phyloP scores from a whole-genome alignment of 164 flowering plant species.

The Magnolia changhungtana region DNA sequence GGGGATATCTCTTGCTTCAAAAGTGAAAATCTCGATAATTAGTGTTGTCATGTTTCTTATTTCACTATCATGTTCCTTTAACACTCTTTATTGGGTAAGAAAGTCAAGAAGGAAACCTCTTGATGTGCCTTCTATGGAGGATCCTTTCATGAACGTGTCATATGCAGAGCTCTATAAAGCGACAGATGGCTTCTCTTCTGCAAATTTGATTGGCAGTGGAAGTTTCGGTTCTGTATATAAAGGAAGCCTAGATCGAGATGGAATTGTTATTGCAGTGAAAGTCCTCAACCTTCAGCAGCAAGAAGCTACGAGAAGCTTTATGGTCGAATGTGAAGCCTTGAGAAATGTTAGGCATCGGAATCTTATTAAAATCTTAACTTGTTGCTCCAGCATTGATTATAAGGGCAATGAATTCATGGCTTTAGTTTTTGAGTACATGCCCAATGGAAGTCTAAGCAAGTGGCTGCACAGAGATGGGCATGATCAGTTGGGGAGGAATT shows the following conservation, averaged over 20 bases:
- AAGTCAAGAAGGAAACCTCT: background rate
- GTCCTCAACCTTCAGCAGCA: conserved; percentile 6
- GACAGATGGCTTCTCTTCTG: background rate
- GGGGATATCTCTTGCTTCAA: background rate
- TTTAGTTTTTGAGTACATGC: conserved; percentile 9
- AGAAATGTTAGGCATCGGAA: conserved; percentile 6
- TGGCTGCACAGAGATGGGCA: background rate
- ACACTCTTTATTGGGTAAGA: background rate
- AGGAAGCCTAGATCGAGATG: background rate
- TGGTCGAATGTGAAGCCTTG: conserved; percentile 12
- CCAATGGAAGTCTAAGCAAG: conserved; percentile 2
- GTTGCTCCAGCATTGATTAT: background rate
- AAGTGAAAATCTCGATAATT: background rate
- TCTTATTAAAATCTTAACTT: background rate
- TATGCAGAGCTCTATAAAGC: conserved; percentile 2
- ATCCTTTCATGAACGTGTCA: background rate
- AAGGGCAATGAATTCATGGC: conserved; percentile 3
- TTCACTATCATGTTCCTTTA: background rate
- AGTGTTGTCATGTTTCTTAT: background rate
- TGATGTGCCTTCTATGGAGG: background rate
- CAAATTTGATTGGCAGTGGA: conserved; percentile 3
- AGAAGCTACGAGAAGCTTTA: conserved; percentile 11
- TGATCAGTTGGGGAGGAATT: background rate
- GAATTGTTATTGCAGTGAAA: conserved; percentile 4
- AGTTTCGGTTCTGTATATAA: background rate